Base-by-base conservation (phyloP, 352 stramenopile species). In the Globisporangium nunn region DNA sequence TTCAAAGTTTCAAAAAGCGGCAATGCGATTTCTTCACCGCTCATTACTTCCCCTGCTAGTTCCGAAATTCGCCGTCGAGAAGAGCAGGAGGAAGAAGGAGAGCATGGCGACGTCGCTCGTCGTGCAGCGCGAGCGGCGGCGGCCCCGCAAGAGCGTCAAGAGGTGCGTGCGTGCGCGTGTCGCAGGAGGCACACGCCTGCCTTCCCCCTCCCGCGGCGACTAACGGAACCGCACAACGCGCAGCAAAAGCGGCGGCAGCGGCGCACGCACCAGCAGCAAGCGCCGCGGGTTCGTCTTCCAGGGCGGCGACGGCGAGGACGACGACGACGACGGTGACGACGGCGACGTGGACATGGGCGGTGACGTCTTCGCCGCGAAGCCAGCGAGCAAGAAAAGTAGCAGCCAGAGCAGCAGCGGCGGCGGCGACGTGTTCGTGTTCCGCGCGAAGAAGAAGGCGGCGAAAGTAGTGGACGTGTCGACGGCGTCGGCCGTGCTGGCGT, bases 211-310 rank as follows among this genome's bases (percentile, higher is more conserved):
- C 65, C 54, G 40, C 45, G 65, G 44, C 46, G 40, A 30, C 29
- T 48, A 17, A 43, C 37, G 15, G 12, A 10, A 30, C 3, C 2
- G 7, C 37, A 45, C 10, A 10, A 18, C 37, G 12, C 41, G 40
- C 39, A 55, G 56, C 41, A 39, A n/a, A 30, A 64, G 33, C 40
- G 72, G 59, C 31, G 43, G 45, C 23, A 23, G 23, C 23, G 40
- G 28, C 49, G 30, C 41, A 52, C 64, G 55, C 67, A 61, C 23
- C 62, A 66, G 39, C 58, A 66, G 43, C 61, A 52, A 50, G 23
- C 68, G 79, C 15, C 71, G 74, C 47, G 79, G 79, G 33, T 89
- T 89, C 56, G 77, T 80, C 4, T 89, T 89, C 52, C 53, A 66
- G 28, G 52, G 64, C 17, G 29, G 52, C 12, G 40, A 18, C 7